Conservation (phyloP, 768 basidiomycete species). For the Glaciozyma martinii region DNA sequence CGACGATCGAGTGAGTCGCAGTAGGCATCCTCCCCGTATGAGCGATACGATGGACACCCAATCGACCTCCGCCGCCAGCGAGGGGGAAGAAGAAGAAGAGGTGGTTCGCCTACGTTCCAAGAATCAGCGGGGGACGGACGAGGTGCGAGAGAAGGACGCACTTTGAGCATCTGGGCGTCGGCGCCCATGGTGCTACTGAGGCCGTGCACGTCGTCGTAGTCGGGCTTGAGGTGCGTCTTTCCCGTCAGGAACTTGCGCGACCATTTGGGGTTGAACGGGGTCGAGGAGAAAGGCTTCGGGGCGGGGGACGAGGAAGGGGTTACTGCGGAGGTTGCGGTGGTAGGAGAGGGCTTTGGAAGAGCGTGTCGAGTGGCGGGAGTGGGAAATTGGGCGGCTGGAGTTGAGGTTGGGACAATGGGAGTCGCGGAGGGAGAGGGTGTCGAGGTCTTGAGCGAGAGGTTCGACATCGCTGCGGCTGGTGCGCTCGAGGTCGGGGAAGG, state of each 20-base stretch:
- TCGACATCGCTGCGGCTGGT: background rate
- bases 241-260: slow-evolving; percentile 41
- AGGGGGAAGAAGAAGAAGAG: slow-evolving; percentile 40
- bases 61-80: slow-evolving; percentile 40
- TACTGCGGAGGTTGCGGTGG: too few species aligned
- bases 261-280: slow-evolving; percentile 37
- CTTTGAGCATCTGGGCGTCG: slow-evolving; percentile 38
- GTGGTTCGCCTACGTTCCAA: slow-evolving; percentile 22
- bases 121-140: background rate
- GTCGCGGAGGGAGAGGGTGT: background rate
- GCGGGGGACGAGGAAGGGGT: background rate
- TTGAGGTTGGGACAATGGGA: background rate
- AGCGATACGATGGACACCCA: slow-evolving; percentile 37
- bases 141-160: slow-evolving; percentile 31
- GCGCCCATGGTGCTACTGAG: slow-evolving; percentile 36
- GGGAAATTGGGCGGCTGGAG: background rate
- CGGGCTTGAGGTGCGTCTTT: slow-evolving; percentile 40
- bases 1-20: slow-evolving; percentile 34
- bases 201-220: slow-evolving; percentile 39
- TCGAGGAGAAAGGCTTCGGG: background rate
- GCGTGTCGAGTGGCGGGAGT: background rate
- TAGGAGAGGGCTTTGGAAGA: too few species aligned
- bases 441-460: background rate
- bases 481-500: background rate
- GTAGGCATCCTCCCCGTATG: slow-evolving; percentile 38